Evolutionary conservation across 179 eudicot genomes (phyloP).

Genomic region (Heliamphora pulchella): DNA sequence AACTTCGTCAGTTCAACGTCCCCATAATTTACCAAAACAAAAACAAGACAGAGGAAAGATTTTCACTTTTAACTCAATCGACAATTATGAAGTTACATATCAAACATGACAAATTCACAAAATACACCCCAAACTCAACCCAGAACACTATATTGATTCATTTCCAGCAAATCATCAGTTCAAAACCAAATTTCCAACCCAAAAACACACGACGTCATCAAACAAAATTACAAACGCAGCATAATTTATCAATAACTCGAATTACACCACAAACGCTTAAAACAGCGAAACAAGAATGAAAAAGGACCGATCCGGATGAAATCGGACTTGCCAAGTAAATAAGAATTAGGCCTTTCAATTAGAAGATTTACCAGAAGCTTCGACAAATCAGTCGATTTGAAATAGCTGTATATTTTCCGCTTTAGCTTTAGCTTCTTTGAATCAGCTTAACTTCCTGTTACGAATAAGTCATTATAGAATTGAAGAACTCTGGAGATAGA

Average conservation of each 20-base stretch:
- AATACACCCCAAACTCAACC: neutral
- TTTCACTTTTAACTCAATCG: neutral
- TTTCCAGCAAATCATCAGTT: neutral
- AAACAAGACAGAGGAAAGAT: neutral
- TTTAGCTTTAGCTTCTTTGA: constrained; percentile 7
- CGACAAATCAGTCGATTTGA: neutral
- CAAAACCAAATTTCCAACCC: neutral
- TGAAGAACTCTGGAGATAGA: neutral
- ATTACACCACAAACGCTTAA: neutral
- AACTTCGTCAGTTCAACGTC: neutral
- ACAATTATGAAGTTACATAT: neutral
- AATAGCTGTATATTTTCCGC: neutral
- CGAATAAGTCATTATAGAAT: neutral
- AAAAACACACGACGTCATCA: neutral
- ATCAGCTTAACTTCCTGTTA: neutral
- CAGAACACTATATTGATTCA: neutral
- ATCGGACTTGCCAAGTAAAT: neutral
- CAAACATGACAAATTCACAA: neutral
- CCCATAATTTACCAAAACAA: neutral
- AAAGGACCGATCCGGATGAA: neutral
- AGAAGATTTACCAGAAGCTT: constrained; percentile 6
- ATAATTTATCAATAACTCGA: neutral
- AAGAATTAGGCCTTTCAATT: constrained; percentile 2
- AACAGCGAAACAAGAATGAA: neutral
- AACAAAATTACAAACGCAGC: neutral